Evolutionary conservation across 2,329 filamentous ascomycete species (phyloP), one percentile per base, ranked within the genome.

Genomic region (Ophiocordyceps camponoti-floridani): DNA sequence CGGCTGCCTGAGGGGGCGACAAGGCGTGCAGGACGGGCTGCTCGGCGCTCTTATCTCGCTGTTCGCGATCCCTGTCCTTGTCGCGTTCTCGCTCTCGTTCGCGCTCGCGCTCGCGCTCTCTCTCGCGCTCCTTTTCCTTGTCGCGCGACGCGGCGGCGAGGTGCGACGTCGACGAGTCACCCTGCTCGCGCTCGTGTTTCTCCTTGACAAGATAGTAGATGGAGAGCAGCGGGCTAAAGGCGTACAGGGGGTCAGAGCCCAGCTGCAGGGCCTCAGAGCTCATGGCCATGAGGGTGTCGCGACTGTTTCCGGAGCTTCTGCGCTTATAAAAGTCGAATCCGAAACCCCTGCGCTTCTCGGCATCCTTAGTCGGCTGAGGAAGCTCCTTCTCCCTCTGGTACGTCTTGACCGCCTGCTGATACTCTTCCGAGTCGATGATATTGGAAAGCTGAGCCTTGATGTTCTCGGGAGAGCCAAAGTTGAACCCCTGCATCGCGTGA

Each of bases 131-230:
- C 33, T 44, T 50, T 37, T 59, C 56, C 45, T 54, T 58, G 13
- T 63, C 61, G 6, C 58, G 58, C 9, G 56, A 47, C 14, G 54
- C 43, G 14, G 59, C 53, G 42, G 82, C 53, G 42, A 82, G 72
- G 40, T 69, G 68, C 23, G 77, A 65, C 40, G 68, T 48, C 27
- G 50, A 49, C 46, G 55, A 54, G 30, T 59, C 59, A 16, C 54
- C 51, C 42, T 66, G 66, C 54, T 96, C 88, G 33, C 85, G 78
- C 43, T 93, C 85, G 50, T 86, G 77, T 64, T 96, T 96, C 66
- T 98, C 91, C 52, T 78, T 81, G n/a, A 94, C 91, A 3, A 98
- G 73, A 55, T 94, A 94, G 62, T 98, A 98, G 13, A 98, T 81
- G 1, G 91, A 96, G 8, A 96, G 70, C 13, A 96, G 68, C 8